Evolutionary conservation across 2,329 filamentous ascomycete genomes (phyloP).

Genomic region (Aspergillus sp.): DNA sequence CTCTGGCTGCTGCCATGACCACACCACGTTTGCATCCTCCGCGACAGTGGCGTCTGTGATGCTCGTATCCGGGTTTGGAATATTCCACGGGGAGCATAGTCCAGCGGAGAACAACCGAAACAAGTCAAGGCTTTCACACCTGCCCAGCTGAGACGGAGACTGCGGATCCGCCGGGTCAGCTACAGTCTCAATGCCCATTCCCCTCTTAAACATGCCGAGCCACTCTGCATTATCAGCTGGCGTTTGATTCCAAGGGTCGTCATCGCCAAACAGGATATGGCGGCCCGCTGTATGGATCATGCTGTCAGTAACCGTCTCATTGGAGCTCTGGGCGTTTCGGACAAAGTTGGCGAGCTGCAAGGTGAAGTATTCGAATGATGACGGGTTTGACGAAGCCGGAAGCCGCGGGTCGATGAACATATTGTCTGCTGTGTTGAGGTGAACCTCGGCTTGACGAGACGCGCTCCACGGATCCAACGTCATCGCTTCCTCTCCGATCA

Average conservation of each 20-base stretch:
- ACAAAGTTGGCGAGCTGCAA: conserved; percentile 23
- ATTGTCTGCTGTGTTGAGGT: background rate
- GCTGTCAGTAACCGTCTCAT: conserved; percentile 27
- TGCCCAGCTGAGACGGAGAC: background rate
- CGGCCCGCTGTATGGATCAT: conserved; percentile 34
- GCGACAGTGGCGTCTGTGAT: too few relatives aligned
- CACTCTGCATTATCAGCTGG: conserved; percentile 29
- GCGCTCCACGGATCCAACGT: conserved; percentile 17
- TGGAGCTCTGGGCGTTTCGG: conserved; percentile 23
- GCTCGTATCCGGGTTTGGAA: too few relatives aligned
- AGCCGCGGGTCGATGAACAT: too few relatives aligned
- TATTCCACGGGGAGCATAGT: too few relatives aligned
- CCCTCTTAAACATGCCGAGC: conserved; percentile 2
- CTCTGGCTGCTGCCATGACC: too few relatives aligned
- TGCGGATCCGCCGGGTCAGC: background rate
- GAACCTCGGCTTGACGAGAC: background rate
- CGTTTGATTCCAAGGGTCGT: conserved; percentile 39
- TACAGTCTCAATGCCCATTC: background rate
- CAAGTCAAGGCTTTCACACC: background rate
- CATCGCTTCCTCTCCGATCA: conserved; percentile 32
- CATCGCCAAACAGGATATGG: conserved; percentile 29
- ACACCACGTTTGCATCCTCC: too few relatives aligned
- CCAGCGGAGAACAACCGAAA: background rate
- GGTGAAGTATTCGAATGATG: conserved; percentile 17
- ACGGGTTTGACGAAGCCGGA: background rate